A percentile compares a stretch with the other conserved stretches of the same genome.
These are phyloP conservation scores for Macrotyloma uniflorum DNA, from an alignment of 306 rosid species.

Conservation along the genomic window DNA sequence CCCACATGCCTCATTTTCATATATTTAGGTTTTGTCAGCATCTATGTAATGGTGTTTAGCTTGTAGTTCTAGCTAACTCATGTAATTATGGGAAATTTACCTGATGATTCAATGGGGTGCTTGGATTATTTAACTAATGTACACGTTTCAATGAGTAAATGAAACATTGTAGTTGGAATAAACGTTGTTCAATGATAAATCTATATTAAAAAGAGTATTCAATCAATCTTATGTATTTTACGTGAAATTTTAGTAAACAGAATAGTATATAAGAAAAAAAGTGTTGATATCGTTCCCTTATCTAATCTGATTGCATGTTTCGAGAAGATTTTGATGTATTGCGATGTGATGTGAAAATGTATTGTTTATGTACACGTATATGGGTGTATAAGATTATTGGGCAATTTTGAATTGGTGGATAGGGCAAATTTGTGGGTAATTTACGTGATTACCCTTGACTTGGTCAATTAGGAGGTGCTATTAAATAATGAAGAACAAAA, in stretches of 20 bases:
- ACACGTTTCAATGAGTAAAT: not conserved
- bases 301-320: conserved; percentile 18
- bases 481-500: not conserved
- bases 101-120: conserved; percentile 19
- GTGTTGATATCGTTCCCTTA: not conserved
- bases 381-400: not conserved
- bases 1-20: conserved; percentile 35
- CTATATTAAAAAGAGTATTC: too few species aligned
- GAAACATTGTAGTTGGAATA: not conserved
- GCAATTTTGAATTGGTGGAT: not conserved
- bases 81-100: not conserved
- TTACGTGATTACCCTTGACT: not conserved
- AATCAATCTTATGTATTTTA: not conserved
- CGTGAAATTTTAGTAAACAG: not conserved
- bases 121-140: conserved; percentile 14
- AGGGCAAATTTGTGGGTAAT: conserved; percentile 9
- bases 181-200: too few species aligned
- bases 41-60: conserved; percentile 7
- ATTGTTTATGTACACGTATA: not conserved
- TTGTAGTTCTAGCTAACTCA: conserved; percentile 5
- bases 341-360: too few species aligned
- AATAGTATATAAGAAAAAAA: not conserved
- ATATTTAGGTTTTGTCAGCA: conserved; percentile 29
- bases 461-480: conserved; percentile 39
- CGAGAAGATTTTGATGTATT: conserved; percentile 4